Evolutionary conservation across 2,329 filamentous ascomycete genomes (phyloP).

Genomic region (Alternaria gansuensis): DNA sequence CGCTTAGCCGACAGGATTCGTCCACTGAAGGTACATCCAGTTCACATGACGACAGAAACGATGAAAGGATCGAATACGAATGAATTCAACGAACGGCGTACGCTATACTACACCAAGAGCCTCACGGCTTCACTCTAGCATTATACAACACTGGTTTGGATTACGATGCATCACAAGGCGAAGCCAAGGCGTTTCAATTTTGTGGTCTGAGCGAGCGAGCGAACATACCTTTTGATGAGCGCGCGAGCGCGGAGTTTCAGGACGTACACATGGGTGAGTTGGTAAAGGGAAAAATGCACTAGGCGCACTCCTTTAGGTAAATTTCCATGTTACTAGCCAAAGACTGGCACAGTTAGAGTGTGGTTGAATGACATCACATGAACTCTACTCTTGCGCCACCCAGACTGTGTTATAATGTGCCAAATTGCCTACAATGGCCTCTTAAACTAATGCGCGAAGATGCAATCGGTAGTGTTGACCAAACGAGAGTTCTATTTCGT

Average conservation of each 20-base stretch:
- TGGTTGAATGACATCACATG: background rate
- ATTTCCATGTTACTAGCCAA: conserved; percentile 1
- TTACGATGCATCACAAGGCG: conserved; percentile 17
- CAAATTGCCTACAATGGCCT: background rate
- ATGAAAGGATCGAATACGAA: background rate
- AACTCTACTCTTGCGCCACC: background rate
- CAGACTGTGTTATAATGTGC: background rate
- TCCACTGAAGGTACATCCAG: conserved; percentile 3
- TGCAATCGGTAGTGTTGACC: background rate
- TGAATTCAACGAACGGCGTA: background rate
- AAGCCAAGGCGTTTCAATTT: conserved; percentile 11
- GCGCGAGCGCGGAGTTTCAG: conserved; percentile 13
- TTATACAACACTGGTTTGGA: conserved; percentile 6
- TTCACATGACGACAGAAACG: background rate
- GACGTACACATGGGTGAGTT: conserved; percentile 13
- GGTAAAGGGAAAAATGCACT: background rate
- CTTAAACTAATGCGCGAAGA: rapidly evolving
- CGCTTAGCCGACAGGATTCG: conserved; percentile 17
- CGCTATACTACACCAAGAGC: conserved; percentile 7
- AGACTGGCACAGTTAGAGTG: background rate
- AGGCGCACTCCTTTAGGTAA: conserved; percentile 6
- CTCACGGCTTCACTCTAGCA: conserved; percentile 4
- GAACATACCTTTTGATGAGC: conserved; percentile 1
- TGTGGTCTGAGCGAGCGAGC: conserved; percentile 6
- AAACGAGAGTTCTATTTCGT: background rate